phyloP scores from a whole-genome alignment of 2,329 filamentous ascomycete species.

The Talaromyces verruculosus region DNA sequence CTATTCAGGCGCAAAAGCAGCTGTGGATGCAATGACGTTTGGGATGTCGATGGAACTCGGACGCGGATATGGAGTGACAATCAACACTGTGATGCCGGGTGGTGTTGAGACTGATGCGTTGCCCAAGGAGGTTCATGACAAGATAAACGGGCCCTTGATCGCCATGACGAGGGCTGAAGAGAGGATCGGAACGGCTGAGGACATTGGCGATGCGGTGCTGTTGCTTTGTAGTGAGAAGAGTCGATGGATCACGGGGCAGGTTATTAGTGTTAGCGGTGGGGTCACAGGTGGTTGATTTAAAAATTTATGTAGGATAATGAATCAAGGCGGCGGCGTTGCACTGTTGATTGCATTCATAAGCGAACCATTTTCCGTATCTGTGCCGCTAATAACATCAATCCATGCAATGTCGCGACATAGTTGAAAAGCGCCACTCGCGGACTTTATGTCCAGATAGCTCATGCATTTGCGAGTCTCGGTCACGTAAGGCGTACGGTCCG shows the following conservation, averaged over 20 bases:
- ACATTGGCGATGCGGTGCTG: slow-evolving; percentile 47
- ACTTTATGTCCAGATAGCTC: slow-evolving; percentile 7
- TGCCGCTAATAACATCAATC: slow-evolving; percentile 16
- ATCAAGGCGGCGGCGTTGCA: not conserved
- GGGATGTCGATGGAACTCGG: slow-evolving; percentile 32
- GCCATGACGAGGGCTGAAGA: slow-evolving; percentile 35
- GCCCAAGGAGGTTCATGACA: slow-evolving; percentile 12
- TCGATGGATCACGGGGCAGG: slow-evolving; percentile 51
- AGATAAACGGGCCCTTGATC: slow-evolving; percentile 23
- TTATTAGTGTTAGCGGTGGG: slow-evolving; percentile 42
- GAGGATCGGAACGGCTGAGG: slow-evolving; percentile 38
- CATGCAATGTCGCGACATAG: slow-evolving; percentile 12
- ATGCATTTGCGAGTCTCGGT: slow-evolving; percentile 7
- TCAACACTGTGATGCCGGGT: slow-evolving; percentile 48
- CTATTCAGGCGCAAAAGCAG: slow-evolving; percentile 28
- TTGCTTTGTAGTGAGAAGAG: slow-evolving; percentile 42
- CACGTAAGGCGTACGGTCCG: not conserved
- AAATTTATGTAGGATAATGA: not conserved
- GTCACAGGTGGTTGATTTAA: slow-evolving; percentile 27
- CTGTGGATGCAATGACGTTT: slow-evolving; percentile 25
- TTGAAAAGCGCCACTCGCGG: slow-evolving; percentile 1
- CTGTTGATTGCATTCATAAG: slow-evolving; percentile 10
- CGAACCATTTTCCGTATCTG: not conserved
- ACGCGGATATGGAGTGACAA: slow-evolving; percentile 42
- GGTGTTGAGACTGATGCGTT: slow-evolving; percentile 41